phyloP scores from a whole-genome alignment of 2,329 filamentous ascomycete genomes.

The Sphaerostilbella broomeana region DNA sequence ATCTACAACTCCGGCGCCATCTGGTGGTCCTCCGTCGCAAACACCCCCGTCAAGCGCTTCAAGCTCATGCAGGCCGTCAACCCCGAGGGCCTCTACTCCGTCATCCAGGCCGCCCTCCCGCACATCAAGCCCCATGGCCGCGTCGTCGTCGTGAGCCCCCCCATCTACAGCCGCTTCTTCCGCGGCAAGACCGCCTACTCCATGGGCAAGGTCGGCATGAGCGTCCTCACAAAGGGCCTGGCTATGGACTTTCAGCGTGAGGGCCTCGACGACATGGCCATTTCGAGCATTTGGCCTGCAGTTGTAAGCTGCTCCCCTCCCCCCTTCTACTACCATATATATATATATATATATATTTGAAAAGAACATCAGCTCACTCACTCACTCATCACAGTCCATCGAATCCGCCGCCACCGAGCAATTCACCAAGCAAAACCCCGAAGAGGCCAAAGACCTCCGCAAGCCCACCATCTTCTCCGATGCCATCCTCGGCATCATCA shows the following conservation, averaged over 20 bases:
- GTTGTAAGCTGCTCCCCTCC: conserved; percentile 41
- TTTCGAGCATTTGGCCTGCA: conserved; percentile 79
- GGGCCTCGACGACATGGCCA: conserved; percentile 60
- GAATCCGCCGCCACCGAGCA: conserved; percentile 66
- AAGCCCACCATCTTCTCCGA: conserved; percentile 72
- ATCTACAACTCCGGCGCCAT: conserved; percentile 83
- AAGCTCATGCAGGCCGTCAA: conserved; percentile 72
- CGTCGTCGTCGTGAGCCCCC: conserved; percentile 73
- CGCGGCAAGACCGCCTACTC: conserved; percentile 81
- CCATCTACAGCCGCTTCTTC: conserved; percentile 81
- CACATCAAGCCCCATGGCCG: conserved; percentile 54
- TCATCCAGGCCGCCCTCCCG: conserved; percentile 62
- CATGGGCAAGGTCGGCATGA: conserved; percentile 73
- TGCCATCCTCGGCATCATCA: conserved; percentile 66
- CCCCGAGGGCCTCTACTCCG: conserved; percentile 67
- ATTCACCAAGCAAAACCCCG: conserved; percentile 38
- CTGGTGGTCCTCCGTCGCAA: conserved; percentile 71
- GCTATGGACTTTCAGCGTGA: conserved; percentile 74
- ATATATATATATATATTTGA: not conserved
- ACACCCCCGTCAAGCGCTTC: conserved; percentile 70
- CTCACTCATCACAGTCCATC: conserved; percentile 42
- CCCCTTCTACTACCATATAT: not conserved
- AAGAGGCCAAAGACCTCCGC: conserved; percentile 52
- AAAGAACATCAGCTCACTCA: not conserved
- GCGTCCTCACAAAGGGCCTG: conserved; percentile 70